Base-by-base conservation (phyloP, 2,329 filamentous ascomycete genomes). In the Pseudomassariella vexata region DNA sequence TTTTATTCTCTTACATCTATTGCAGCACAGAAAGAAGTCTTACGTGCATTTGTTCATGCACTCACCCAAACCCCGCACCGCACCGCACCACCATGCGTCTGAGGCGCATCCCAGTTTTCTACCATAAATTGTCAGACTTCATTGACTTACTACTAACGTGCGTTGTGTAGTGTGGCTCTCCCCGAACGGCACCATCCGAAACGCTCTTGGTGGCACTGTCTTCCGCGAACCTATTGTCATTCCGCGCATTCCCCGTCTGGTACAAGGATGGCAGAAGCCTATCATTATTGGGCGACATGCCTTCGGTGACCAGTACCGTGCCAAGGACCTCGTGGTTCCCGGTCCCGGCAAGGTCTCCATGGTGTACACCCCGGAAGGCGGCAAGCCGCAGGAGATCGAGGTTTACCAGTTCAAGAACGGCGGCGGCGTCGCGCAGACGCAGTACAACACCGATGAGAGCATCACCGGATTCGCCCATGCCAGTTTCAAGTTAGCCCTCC, bases 161-260 rank as follows among this genome's bases (percentile, higher is more conserved):
- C 21, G 21, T 28, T 37, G 30, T 28, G 24, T 48, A 89, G 84
- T 96, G 92, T 98, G 92, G 92, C 76, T 96, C 37, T 95, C 87
- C 35, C 92, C 92, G 55, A 98, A 98, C 62, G 92, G 92, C 58
- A 98, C 79, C 40, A 83, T 83, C 65, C 73, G 79, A 49, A 83
- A 83, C 54, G 69, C 69, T 39, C 73, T 83, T 30, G 90, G 90
- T 52, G 92, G 92, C 56, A 98, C 92, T 54, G 90, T 98, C 53
- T 98, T 98, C 83, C 85, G 92, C 63, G 92, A 95, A 67, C 92
- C 92, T 51, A 98, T 98, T 52, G 87, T 98, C 56, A 96, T 98
- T 53, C 84, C 85, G 48, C 78, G 81, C 54, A 87, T 98, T 45
- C 92, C 92, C 37, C 85, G 90, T 53, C 80, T 98, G 36, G 87